A percentile compares a stretch with the other conserved stretches of the same genome.
phyloP scores from a whole-genome alignment of 257 asterid genomes.

The Craterostigma plantagineum region DNA sequence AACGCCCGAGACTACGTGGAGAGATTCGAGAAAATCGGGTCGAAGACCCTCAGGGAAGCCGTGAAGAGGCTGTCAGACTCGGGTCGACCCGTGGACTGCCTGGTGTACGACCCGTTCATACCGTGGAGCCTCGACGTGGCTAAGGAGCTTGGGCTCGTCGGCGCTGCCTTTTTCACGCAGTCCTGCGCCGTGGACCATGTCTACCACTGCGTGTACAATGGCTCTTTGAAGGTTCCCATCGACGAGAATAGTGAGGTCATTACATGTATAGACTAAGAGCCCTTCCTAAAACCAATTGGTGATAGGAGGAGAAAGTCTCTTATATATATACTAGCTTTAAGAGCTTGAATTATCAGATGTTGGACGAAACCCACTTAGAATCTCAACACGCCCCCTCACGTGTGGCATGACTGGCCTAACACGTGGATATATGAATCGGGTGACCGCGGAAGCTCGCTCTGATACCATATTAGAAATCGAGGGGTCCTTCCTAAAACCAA shows the following conservation, averaged over 20 bases:
- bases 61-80: conserved; percentile 8
- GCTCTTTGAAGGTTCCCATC: conserved; percentile 14
- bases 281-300: too few species aligned
- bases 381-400: too few species aligned
- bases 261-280: too few species aligned
- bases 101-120: conserved; percentile 23
- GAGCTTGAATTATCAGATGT: too few species aligned
- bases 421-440: too few species aligned
- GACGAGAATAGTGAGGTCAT: conserved; percentile 7
- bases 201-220: conserved; percentile 13
- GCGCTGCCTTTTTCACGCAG: conserved; percentile 35
- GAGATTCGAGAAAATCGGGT: conserved; percentile 10
- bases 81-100: conserved; percentile 19
- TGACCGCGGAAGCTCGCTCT: too few species aligned
- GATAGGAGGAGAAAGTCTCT: too few species aligned
- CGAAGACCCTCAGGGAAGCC: conserved; percentile 4
- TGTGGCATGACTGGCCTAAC: too few species aligned
- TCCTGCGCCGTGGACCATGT: conserved; percentile 26
- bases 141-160: conserved; percentile 11
- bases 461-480: too few species aligned
- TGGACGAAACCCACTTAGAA: too few species aligned
- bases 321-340: too few species aligned
- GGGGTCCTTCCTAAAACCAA: too few species aligned
- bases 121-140: conserved; percentile 21
- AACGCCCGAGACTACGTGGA: neutral